Evolutionary conservation across 441 rosid species (phyloP), one percentile per base, ranked within the genome.

Genomic region (Corymbia calophylla): DNA sequence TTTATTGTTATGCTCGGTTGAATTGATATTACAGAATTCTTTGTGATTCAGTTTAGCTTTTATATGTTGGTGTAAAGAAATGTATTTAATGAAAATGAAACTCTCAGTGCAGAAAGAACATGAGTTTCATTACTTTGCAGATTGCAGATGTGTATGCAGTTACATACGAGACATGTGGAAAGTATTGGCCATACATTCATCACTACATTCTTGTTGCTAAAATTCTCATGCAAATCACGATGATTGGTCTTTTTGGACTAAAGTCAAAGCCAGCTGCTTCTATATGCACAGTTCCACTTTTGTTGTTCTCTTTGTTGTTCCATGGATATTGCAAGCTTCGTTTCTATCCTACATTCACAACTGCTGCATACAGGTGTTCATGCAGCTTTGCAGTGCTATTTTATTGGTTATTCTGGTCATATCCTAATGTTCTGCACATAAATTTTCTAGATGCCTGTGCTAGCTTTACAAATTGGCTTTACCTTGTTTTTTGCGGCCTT

Each of bases 171-270:
- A 97, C 99, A 1, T 95, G 95, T 70, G 99, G 99, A 88, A 87
- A 91, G 58, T 96, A 93, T 90, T 97, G 99, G 98, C 98, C 99
- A 49, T 92, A 91, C 91, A 93, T 97, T 90, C 99, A 96, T 93
- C 99, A 96, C 87, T 96, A 94, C 82, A 94, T 96, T 51, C 88
- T 93, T 56, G 94, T 94, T 19, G 95, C 96, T 32, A 94, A 96
- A 12, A 92, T 96, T 91, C 96, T 98, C 62, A 98, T 97, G 99
- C 99, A 98, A 95, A 88, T 97, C 90, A 97, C 96, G 2, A 97
- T 96, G 99, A 95, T 97, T 48, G 99, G 99, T 81, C 95, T 96
- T 86, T 98, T 98, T 39, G 97, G 99, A 32, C 94, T 98, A 87
- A 98, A 98, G 93, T 94, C 97, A 32, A 98, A 96, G 90, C 98